Percentiles rank a stretch among this genome's conserved stretches.
Evolutionary conservation across 2,329 filamentous ascomycete genomes (phyloP).

Genomic region (Thelonectria discophora): DNA sequence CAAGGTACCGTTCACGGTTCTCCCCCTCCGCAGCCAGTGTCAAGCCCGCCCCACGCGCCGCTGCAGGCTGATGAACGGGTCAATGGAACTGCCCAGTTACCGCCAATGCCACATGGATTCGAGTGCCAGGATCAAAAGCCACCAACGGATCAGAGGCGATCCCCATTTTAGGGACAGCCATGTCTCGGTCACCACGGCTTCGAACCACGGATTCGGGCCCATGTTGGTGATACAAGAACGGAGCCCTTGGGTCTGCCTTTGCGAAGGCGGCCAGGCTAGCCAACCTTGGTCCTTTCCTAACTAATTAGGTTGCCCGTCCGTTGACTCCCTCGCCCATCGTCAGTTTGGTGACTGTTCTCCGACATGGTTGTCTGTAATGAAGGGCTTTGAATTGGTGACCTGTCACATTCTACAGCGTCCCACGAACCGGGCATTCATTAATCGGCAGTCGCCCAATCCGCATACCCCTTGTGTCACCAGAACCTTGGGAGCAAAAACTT

Average conservation of each 20-base stretch:
- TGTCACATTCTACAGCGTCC: not conserved
- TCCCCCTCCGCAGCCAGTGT: slow-evolving; percentile 24
- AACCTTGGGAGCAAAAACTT: too few species aligned
- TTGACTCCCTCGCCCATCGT: slow-evolving; percentile 18
- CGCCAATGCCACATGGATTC: slow-evolving; percentile 15
- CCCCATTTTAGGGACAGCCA: slow-evolving; percentile 15
- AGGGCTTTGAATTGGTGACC: not conserved
- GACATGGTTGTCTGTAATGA: not conserved
- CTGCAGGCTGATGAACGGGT: slow-evolving; percentile 19
- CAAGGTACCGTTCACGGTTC: slow-evolving; percentile 27
- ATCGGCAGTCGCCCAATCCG: not conserved
- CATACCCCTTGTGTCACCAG: too few species aligned
- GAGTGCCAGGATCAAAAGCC: slow-evolving; percentile 14
- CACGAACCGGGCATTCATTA: not conserved
- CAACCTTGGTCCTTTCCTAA: slow-evolving; percentile 2
- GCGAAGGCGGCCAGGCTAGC: slow-evolving; percentile 12
- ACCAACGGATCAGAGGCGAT: slow-evolving; percentile 13
- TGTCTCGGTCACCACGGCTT: slow-evolving; percentile 21
- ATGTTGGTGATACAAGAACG: slow-evolving; percentile 14
- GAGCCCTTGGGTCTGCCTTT: slow-evolving; percentile 7
- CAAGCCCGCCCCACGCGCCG: slow-evolving; percentile 15
- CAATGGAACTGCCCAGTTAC: slow-evolving; percentile 3
- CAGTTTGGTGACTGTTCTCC: slow-evolving; percentile 4
- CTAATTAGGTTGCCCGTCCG: slow-evolving; percentile 5
- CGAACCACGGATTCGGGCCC: slow-evolving; percentile 25